phyloP scores from a whole-genome alignment of 345 rosid species.

The Zanthoxylum bungeanum region DNA sequence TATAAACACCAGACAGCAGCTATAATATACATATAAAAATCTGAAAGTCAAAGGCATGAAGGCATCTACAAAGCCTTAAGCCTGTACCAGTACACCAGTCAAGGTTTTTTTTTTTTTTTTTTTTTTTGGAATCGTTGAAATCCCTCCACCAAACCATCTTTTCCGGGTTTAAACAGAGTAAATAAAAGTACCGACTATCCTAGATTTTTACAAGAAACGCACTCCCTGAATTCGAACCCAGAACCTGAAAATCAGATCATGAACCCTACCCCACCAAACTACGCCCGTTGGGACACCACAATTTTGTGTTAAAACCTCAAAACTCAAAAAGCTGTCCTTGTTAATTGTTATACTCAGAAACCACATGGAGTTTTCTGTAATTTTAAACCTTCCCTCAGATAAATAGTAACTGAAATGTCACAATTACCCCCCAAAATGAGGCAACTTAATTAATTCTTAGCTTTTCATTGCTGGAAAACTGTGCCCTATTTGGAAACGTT shows the following conservation, averaged over 20 bases:
- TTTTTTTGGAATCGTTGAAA: too few species aligned
- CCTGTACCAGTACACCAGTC: background rate
- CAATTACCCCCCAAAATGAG: conserved; percentile 6
- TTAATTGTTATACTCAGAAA: background rate
- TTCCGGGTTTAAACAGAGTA: too few species aligned
- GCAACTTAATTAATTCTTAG: conserved; percentile 3
- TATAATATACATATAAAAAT: background rate
- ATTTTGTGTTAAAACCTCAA: background rate
- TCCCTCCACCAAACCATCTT: too few species aligned
- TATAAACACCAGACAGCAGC: background rate
- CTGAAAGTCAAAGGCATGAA: conserved; percentile 18
- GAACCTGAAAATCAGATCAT: too few species aligned
- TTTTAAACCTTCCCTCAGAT: background rate
- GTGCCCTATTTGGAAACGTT: conserved; percentile 1
- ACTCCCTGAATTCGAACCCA: too few species aligned
- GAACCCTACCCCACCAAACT: too few species aligned
- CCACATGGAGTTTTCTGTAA: conserved; percentile 18
- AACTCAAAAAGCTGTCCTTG: conserved; percentile 1
- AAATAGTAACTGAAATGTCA: background rate
- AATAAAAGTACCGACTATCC: too few species aligned
- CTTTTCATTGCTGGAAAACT: conserved; percentile 10
- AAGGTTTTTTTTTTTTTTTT: too few species aligned
- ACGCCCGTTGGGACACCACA: too few species aligned
- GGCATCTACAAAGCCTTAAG: conserved; percentile 8
- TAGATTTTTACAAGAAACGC: too few species aligned